phyloP scores from a whole-genome alignment of 192 early-diverging fungal genomes.

The Linderina pennispora region DNA sequence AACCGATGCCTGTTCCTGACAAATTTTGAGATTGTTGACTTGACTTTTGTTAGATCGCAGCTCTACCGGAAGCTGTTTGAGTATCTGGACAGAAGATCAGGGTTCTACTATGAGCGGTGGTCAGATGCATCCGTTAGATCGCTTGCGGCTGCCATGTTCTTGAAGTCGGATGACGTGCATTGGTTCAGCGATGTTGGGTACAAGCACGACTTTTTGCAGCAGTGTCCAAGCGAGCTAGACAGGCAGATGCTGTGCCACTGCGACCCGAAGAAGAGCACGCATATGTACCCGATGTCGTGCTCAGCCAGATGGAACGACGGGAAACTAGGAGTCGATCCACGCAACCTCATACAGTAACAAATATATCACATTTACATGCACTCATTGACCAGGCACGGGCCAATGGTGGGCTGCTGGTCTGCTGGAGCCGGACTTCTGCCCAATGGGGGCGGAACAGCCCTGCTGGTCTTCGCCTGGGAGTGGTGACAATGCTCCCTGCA shows the following conservation, averaged over 20 bases:
- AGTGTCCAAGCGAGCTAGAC: conserved; percentile 52
- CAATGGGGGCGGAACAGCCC: too few species aligned
- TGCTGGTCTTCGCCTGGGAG: too few species aligned
- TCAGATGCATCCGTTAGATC: conserved; percentile 53
- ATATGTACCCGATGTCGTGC: conserved; percentile 23
- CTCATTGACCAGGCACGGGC: too few species aligned
- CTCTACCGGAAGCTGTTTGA: conserved; percentile 50
- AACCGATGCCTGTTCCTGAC: conserved; percentile 64
- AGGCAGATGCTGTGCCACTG: conserved; percentile 23
- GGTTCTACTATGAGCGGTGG: conserved; percentile 49
- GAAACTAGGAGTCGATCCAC: not conserved
- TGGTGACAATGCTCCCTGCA: too few species aligned
- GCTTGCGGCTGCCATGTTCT: conserved; percentile 51
- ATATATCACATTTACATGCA: too few species aligned
- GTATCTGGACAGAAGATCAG: conserved; percentile 41
- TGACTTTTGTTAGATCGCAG: conserved; percentile 56
- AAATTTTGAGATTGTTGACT: conserved; percentile 73
- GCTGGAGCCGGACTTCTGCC: too few species aligned
- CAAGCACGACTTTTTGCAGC: conserved; percentile 47
- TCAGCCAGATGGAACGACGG: conserved; percentile 8
- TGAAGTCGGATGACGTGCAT: conserved; percentile 42
- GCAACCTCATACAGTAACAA: too few species aligned
- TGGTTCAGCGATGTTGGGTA: conserved; percentile 63
- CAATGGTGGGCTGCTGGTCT: too few species aligned
- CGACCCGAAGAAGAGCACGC: conserved; percentile 25